Percentiles rank a stretch among this genome's conserved stretches.
phyloP scores from a whole-genome alignment of 164 flowering plant species.

The Dillenia turbinata region DNA sequence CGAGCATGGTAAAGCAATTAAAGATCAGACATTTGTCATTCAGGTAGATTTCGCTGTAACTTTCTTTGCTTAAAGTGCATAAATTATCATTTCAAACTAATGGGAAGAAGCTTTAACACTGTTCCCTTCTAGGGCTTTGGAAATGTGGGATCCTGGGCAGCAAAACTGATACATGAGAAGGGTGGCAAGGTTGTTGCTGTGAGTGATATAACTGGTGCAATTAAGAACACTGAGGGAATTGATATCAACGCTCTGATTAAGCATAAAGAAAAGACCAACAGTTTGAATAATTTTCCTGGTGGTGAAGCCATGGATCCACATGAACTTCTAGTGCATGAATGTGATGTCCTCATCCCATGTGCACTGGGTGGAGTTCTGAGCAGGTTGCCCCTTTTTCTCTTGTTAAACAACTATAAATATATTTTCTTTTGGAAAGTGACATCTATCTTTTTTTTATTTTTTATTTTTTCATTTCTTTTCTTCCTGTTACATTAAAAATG shows the following conservation, averaged over 20 bases:
- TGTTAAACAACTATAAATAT: too few species aligned
- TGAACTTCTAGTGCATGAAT: constrained; percentile 67
- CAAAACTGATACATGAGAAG: constrained; percentile 60
- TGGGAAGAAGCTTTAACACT: neutral
- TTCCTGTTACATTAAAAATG: too few species aligned
- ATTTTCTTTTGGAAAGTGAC: too few species aligned
- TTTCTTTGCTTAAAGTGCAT: neutral
- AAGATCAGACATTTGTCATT: constrained; percentile 33
- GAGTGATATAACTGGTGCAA: constrained; percentile 70
- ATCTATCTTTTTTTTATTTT: too few species aligned
- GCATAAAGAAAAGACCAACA: constrained; percentile 48
- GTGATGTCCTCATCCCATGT: constrained; percentile 85
- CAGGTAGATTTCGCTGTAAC: constrained; percentile 18
- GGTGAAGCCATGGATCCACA: constrained; percentile 50
- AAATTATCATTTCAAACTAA: neutral
- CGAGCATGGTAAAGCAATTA: constrained; percentile 64
- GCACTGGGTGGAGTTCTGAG: constrained; percentile 81
- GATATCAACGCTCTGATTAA: constrained; percentile 44
- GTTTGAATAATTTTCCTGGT: constrained; percentile 45
- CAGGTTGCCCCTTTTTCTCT: constrained; percentile 36
- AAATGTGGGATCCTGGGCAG: constrained; percentile 84
- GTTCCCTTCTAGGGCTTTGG: constrained; percentile 58
- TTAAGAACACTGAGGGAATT: constrained; percentile 54
- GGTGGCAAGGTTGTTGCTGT: constrained; percentile 77
- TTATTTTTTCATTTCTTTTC: too few species aligned